phyloP scores from a whole-genome alignment of 495 filamentous ascomycete species.

The Penicillium odoratum region DNA sequence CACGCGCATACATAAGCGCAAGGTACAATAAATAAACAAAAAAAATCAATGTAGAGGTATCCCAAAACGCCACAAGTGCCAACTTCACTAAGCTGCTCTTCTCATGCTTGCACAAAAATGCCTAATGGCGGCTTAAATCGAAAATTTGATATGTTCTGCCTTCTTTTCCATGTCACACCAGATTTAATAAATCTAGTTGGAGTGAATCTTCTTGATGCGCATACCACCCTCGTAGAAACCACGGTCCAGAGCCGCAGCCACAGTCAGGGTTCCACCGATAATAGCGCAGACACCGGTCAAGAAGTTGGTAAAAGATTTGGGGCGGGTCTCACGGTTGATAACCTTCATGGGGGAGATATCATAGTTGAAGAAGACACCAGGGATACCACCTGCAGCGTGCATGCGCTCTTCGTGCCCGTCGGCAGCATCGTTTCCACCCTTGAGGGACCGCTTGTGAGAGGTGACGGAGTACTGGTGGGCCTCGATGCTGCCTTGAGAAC shows the following conservation, averaged over 20 bases:
- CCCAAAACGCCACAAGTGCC: slow-evolving; percentile 33
- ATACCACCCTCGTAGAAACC: slow-evolving; percentile 85
- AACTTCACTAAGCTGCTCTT: slow-evolving; percentile 13
- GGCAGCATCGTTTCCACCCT: slow-evolving; percentile 75
- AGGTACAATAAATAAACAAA: slow-evolving; percentile 16
- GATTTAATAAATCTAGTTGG: slow-evolving; percentile 23
- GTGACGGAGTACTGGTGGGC: slow-evolving; percentile 98
- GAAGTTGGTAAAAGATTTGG: slow-evolving; percentile 87
- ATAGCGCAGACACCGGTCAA: slow-evolving; percentile 91
- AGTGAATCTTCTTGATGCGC: slow-evolving; percentile 83
- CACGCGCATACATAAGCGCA: slow-evolving; percentile 19
- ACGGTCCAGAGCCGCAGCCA: slow-evolving; percentile 90
- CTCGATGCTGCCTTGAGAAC: slow-evolving; percentile 77
- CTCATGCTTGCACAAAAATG: slow-evolving; percentile 7
- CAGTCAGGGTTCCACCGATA: slow-evolving; percentile 91
- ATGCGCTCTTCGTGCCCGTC: slow-evolving; percentile 88
- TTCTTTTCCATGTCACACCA: not conserved
- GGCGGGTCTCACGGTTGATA: slow-evolving; percentile 87
- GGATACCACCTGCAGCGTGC: slow-evolving; percentile 87
- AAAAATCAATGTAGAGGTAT: slow-evolving; percentile 28
- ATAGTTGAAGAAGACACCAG: slow-evolving; percentile 97
- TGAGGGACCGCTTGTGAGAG: slow-evolving; percentile 83
- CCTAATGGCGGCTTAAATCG: not conserved
- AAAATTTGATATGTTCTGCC: slow-evolving; percentile 2
- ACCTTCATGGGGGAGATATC: slow-evolving; percentile 99